Base-by-base conservation (phyloP, 805 yeast genomes). In the Schizosaccharomyces japonicus region DNA sequence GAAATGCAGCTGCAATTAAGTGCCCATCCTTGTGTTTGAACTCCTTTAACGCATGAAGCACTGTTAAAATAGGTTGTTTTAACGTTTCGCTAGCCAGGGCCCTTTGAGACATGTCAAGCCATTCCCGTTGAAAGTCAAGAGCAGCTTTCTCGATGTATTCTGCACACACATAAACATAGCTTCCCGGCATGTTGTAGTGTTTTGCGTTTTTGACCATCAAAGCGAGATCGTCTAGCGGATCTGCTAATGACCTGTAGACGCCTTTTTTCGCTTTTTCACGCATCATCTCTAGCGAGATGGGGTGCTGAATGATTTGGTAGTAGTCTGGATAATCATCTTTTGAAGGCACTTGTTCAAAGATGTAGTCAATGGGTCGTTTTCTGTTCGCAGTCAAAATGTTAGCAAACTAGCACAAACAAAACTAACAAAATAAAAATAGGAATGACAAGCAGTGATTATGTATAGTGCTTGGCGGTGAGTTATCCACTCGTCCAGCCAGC, bases 251-350 rank as follows among this genome's bases (percentile, higher is more conserved):
- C 48, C 69, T 67, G 62, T 87, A 87, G 58, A 76, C 78, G 60
- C 94, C 73, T 50, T 84, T 78, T 60, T 90, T 82, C 53, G 85
- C 81, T 56, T 80, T 78, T 58, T 80, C 75, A 58, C 81, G 73
- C 26, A 79, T 63, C 52, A 68, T 73, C 47, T 66, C 65, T 44
- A 80, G 59, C 2, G 84, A 68, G 25, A 76, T 71, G 1, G 85
- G 84, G 48, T 63, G 61, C 52, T 64, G 61, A 55, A 80, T 77
- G 30, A 78, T 57, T 54, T 68, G 50, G 65, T 78, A 87, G 60
- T 87, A 87, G 61, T 87, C 95, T 0, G 95, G 90, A 59, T 83
- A 87, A 48, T 73, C 58, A 58, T 72, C 71, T 52, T 71, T 70
- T 0, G 85, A 70, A 2, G 96, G 96, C 47, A 80, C 13, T 31